Percentiles rank a stretch among this genome's conserved stretches.
phyloP scores from a whole-genome alignment of 306 rosid genomes.

The Psophocarpus tetragonolobus region DNA sequence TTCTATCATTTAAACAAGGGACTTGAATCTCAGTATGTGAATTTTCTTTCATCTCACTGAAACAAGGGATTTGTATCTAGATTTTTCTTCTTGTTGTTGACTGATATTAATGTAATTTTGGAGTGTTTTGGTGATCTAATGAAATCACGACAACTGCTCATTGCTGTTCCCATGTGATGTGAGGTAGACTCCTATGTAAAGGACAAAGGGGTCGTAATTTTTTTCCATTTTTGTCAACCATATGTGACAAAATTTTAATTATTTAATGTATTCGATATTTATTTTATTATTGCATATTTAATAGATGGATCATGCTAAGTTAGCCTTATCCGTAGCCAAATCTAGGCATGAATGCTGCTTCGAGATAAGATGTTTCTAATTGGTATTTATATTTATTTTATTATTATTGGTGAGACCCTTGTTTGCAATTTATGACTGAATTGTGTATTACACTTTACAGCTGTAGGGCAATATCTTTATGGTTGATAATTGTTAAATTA shows the following conservation, averaged over 20 bases:
- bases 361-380: not conserved
- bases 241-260: too few species aligned
- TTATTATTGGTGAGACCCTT: not conserved
- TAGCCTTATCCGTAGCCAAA: not conserved
- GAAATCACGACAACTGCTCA: not conserved
- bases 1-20: not conserved
- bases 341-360: not conserved
- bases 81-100: not conserved
- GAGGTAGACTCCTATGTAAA: not conserved
- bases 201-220: not conserved
- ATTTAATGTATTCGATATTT: too few species aligned
- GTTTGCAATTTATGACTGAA: not conserved
- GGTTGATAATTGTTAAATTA: not conserved
- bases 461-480: not conserved
- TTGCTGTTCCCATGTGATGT: conserved; percentile 13
- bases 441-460: not conserved
- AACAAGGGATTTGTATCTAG: not conserved
- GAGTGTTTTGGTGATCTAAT: not conserved
- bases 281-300: not conserved
- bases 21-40: not conserved
- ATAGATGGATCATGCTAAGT: not conserved
- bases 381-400: not conserved
- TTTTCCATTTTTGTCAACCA: too few species aligned
- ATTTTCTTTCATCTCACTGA: not conserved
- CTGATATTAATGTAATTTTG: not conserved